Base-by-base conservation (phyloP, 331 rosid species). In the Arachis monticola region DNA sequence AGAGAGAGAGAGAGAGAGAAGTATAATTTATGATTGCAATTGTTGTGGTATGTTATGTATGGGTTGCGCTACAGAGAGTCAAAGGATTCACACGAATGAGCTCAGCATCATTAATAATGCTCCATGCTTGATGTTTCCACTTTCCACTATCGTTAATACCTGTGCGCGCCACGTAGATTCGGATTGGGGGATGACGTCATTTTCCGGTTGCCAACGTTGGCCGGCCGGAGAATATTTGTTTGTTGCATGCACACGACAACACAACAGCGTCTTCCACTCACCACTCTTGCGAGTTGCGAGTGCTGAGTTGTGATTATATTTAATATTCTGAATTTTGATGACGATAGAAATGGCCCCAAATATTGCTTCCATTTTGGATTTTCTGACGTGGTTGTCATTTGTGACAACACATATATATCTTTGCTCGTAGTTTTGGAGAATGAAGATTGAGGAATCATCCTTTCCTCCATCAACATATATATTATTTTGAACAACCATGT, bases 161-260 rank as follows among this genome's bases (percentile, higher is more conserved):
- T 53, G 57, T 53, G 59, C 59, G 59, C 30, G 7, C 59, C 59
- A 53, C 59, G 59, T 53, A 53, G 59, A 53, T 53, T 53, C 59
- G n/a, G 59, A 53, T 53, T 53, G 59, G 30, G 59, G 0, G 31
- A 13, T 53, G 31, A 53, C 31, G 30, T 53, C 59, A 53, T n/a
- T 53, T 13, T 53, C 30, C 10, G 59, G 59, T 35, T 6, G 5
- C 65, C 10, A 9, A 17, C 64, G 22, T 17, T 17, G 22, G 7
- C 61, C 61, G 35, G 10, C 14, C 57, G 57, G 57, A 11, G 17
- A 46, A 46, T 46, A 51, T 51, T 10, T 51, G 11, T 51, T 51
- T 17, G 40, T 4, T 32, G 66, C 9, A 0, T 3, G 10, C 9
- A 50, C 12, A 12, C 5, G 45, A 30, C 7, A 2, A 5, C 27